These are phyloP conservation scores for Cylindricascospora bacillispora DNA, from an alignment of 1,139 yeast genomes.

Conservation along the genomic window DNA sequence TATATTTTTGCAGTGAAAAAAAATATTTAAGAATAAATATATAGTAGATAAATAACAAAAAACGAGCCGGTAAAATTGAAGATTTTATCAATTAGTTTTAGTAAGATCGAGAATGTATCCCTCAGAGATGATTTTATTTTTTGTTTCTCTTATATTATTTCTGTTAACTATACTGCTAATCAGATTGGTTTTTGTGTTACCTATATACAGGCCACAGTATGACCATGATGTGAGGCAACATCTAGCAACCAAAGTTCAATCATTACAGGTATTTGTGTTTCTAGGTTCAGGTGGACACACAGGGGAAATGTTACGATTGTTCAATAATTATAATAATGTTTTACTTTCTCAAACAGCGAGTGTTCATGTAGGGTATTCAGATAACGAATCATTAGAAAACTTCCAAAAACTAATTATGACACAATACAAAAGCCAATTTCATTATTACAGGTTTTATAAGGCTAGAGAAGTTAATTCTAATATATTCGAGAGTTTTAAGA, in stretches of 20 bases:
- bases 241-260: too few relatives aligned
- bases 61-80: too few relatives aligned
- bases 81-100: too few relatives aligned
- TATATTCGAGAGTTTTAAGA: conserved; percentile 15
- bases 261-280: conserved; percentile 32
- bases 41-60: too few relatives aligned
- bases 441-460: conserved; percentile 40
- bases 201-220: not conserved
- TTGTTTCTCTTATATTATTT: too few relatives aligned
- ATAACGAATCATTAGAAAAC: conserved; percentile 13
- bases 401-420: conserved; percentile 30
- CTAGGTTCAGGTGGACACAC: conserved; percentile 92
- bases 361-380: conserved; percentile 24
- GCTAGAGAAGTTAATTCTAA: conserved; percentile 48
- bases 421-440: conserved; percentile 12
- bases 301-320: conserved; percentile 77
- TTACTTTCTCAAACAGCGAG: conserved; percentile 12
- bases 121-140: too few relatives aligned
- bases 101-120: too few relatives aligned
- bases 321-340: conserved; percentile 30
- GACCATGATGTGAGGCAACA: too few relatives aligned
- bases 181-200: not conserved
- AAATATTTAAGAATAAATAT: too few relatives aligned
- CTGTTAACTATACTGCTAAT: not conserved
- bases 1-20: too few relatives aligned